Evolutionary conservation across 1,284 basidiomycete genomes (phyloP).

Genomic region (Leccinum pachyderme): DNA sequence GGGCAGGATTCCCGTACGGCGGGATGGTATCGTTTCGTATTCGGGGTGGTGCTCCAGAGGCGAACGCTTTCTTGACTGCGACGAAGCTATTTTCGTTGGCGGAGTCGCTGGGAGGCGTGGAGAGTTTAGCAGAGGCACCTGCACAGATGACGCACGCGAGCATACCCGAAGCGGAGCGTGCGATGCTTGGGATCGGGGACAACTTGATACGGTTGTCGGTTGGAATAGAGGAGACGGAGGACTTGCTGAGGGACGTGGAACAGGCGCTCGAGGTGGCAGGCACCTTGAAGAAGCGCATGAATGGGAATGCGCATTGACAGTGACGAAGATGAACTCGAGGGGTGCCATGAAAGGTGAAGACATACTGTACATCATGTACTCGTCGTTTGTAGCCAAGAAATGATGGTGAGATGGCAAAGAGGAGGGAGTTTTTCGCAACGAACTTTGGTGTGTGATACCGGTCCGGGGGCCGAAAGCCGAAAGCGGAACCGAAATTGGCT

Average conservation of each 20-base stretch:
- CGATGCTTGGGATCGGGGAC: slow-evolving; percentile 74
- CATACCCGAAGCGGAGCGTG: slow-evolving; percentile 71
- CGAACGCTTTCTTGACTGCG: slow-evolving; percentile 69
- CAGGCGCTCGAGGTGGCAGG: slow-evolving; percentile 60
- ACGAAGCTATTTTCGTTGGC: slow-evolving; percentile 81
- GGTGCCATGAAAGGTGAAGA: not conserved
- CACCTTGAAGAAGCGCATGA: slow-evolving; percentile 8
- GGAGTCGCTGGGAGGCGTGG: slow-evolving; percentile 89
- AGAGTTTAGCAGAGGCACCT: slow-evolving; percentile 85
- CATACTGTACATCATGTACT: not conserved
- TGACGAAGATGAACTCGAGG: not conserved
- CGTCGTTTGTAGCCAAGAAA: not conserved
- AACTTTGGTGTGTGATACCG: not conserved
- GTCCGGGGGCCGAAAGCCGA: not conserved
- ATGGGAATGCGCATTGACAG: not conserved
- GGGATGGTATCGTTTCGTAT: slow-evolving; percentile 83
- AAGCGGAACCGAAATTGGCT: not conserved
- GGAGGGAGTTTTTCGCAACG: not conserved
- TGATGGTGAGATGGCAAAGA: not conserved
- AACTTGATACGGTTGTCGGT: slow-evolving; percentile 83
- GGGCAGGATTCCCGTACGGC: slow-evolving; percentile 75
- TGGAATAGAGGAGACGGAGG: slow-evolving; percentile 86
- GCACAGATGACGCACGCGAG: slow-evolving; percentile 84
- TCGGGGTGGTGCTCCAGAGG: slow-evolving; percentile 50
- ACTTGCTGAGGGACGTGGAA: slow-evolving; percentile 74